phyloP scores from a whole-genome alignment of 192 early-diverging fungal species.

The Coemansia sp. region DNA sequence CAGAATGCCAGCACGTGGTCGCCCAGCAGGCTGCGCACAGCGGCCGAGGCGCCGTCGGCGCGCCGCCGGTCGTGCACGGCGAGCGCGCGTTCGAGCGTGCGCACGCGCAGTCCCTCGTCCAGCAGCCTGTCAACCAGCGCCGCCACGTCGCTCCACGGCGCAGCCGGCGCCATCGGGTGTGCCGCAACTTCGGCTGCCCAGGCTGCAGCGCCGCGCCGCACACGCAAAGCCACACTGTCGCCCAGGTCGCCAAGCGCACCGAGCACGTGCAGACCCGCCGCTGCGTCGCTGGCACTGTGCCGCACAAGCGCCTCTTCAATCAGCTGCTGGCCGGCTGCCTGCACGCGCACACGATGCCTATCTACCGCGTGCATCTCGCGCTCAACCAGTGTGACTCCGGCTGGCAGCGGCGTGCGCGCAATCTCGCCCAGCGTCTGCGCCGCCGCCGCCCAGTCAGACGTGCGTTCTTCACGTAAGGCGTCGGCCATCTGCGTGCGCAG shows the following conservation, averaged over 20 bases:
- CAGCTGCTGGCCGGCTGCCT: conserved; percentile 17
- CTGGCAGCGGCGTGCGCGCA: conserved; percentile 11
- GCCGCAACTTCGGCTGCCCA: conserved; percentile 12
- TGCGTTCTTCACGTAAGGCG: background rate
- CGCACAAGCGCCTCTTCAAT: conserved; percentile 24
- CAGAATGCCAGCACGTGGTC: conserved; percentile 29
- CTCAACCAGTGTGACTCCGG: conserved; percentile 27
- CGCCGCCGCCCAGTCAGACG: conserved; percentile 28
- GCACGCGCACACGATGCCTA: conserved; percentile 5
- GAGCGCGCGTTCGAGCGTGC: conserved; percentile 40
- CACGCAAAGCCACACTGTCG: background rate
- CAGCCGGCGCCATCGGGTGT: background rate
- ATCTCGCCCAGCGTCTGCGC: conserved; percentile 44
- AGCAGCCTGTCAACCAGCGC: conserved; percentile 18
- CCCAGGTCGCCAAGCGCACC: conserved; percentile 28
- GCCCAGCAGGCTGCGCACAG: conserved; percentile 7
- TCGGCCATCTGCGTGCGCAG: conserved; percentile 24
- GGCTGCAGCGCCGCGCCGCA: conserved; percentile 7
- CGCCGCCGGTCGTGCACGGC: conserved; percentile 10
- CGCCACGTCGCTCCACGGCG: conserved; percentile 24
- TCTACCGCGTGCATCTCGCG: conserved; percentile 10
- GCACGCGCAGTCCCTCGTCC: conserved; percentile 21
- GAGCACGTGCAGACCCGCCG: conserved; percentile 30
- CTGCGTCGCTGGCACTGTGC: conserved; percentile 25
- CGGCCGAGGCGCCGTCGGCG: no score